These are phyloP conservation scores for Trametes maxima DNA, from an alignment of 768 basidiomycete genomes.

Conservation along the genomic window DNA sequence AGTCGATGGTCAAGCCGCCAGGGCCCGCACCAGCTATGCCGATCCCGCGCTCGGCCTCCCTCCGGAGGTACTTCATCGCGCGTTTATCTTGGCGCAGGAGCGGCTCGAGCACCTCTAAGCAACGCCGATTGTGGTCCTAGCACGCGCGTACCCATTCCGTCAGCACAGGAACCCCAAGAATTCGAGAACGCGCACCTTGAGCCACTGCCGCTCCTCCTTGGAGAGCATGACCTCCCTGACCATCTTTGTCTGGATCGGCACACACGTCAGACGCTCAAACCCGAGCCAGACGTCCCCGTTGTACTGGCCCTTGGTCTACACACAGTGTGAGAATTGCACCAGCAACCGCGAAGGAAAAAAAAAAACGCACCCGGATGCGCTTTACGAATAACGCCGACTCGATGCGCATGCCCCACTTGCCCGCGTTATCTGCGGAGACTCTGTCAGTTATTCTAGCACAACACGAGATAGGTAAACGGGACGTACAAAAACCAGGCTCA, in stretches of 20 bases:
- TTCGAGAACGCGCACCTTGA: constrained; percentile 53
- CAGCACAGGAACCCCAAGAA: neutral
- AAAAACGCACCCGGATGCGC: constrained; percentile 52
- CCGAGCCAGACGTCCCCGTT: constrained; percentile 82
- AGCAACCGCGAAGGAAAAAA: too few species aligned
- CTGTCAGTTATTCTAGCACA: neutral
- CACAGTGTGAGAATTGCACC: neutral
- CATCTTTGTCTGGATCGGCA: constrained; percentile 91
- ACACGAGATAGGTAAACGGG: neutral
- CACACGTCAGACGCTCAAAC: constrained; percentile 91
- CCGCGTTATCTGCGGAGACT: constrained; percentile 55
- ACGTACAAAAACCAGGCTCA: constrained; percentile 89
- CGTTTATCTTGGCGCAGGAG: constrained; percentile 77
- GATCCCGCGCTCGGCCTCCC: constrained; percentile 75
- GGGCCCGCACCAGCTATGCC: constrained; percentile 66
- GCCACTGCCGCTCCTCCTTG: constrained; percentile 85
- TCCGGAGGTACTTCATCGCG: constrained; percentile 77
- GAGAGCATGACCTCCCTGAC: constrained; percentile 83
- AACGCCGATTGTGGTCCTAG: constrained; percentile 80
- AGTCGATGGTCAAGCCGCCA: constrained; percentile 76
- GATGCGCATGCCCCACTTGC: constrained; percentile 88
- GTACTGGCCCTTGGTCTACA: constrained; percentile 69
- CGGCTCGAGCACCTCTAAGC: constrained; percentile 64
- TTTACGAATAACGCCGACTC: constrained; percentile 84
- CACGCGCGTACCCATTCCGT: neutral